A percentile compares a stretch with the other conserved stretches of the same genome.
Conservation (phyloP, 1,284 basidiomycete genomes). For the Anthracocystis setariae region DNA sequence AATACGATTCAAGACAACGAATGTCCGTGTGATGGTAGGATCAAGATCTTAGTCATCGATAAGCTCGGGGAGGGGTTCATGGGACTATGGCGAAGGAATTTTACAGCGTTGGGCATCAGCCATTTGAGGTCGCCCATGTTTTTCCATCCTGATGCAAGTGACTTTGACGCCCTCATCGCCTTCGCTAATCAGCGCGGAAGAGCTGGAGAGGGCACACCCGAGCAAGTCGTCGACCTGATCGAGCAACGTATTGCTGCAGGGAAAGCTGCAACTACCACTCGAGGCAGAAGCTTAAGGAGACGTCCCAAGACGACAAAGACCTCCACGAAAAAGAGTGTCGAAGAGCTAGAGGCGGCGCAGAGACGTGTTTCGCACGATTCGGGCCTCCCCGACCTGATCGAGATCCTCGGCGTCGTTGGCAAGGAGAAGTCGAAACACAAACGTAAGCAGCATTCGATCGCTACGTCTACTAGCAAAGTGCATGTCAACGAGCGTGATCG, state of each 20-base stretch:
- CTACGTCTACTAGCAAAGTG: conserved; percentile 13
- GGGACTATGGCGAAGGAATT: conserved; percentile 52
- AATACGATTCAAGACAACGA: conserved; percentile 1
- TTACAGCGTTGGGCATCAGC: conserved; percentile 50
- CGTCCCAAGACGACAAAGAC: neutral
- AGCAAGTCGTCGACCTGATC: conserved; percentile 31
- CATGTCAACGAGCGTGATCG: conserved; percentile 68
- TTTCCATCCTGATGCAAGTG: conserved; percentile 68
- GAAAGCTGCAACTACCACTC: conserved; percentile 5
- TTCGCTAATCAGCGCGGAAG: conserved; percentile 55
- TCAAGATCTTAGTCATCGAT: conserved; percentile 60
- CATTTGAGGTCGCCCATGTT: conserved; percentile 69
- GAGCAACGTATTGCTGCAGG: conserved; percentile 15
- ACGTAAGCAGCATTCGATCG: conserved; percentile 56
- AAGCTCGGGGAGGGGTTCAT: conserved; percentile 57
- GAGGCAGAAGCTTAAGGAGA: conserved; percentile 4
- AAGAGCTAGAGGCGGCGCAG: neutral
- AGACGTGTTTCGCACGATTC: conserved; percentile 1
- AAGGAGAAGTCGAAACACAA: conserved; percentile 68
- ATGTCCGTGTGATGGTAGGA: conserved; percentile 36
- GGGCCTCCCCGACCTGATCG: conserved; percentile 56
- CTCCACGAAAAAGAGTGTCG: too few relatives aligned
- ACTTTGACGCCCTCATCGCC: conserved; percentile 66
- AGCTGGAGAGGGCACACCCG: conserved; percentile 25
- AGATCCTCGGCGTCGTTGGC: conserved; percentile 68